phyloP scores from a whole-genome alignment of 1,139 yeast genomes.

The Insectozyma bohioensis region DNA sequence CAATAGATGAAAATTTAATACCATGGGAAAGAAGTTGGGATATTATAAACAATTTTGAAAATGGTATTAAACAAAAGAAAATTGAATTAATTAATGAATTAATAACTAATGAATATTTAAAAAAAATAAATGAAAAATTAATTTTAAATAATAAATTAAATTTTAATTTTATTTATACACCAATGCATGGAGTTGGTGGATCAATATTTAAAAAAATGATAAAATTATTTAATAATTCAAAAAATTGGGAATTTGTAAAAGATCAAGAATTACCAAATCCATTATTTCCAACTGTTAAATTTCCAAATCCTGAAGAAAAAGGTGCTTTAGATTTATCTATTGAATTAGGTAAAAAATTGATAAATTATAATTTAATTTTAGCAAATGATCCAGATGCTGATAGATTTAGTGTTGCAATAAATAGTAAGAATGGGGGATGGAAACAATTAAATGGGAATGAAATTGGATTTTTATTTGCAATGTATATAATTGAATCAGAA shows the following conservation, averaged over 20 bases:
- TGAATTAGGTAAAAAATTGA: conserved; percentile 44
- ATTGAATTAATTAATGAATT: conserved; percentile 29
- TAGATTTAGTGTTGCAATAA: conserved; percentile 76
- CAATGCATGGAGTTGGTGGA: conserved; percentile 93
- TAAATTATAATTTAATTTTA: conserved; percentile 57
- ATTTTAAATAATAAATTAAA: conserved; percentile 19
- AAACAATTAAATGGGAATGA: conserved; percentile 88
- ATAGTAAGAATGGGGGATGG: conserved; percentile 52
- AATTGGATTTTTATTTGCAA: conserved; percentile 82
- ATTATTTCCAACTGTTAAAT: conserved; percentile 75
- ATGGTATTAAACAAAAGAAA: conserved; percentile 20
- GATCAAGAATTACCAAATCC: conserved; percentile 82
- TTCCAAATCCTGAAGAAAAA: conserved; percentile 95
- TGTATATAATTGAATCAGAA: conserved; percentile 46
- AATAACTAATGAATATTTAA: conserved; percentile 36
- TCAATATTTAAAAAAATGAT: conserved; percentile 41
- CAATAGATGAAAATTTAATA: conserved; percentile 57
- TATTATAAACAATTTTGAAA: conserved; percentile 31
- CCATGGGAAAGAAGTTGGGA: conserved; percentile 65
- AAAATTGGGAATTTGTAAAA: conserved; percentile 34
- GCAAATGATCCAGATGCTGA: conserved; percentile 99
- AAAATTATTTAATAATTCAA: conserved; percentile 31
- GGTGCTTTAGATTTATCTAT: conserved; percentile 85
- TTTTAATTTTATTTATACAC: conserved; percentile 73
- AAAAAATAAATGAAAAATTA: conserved; percentile 29